Conservation (phyloP, 2,329 filamentous ascomycete genomes). For the Huntiella abstrusa region DNA sequence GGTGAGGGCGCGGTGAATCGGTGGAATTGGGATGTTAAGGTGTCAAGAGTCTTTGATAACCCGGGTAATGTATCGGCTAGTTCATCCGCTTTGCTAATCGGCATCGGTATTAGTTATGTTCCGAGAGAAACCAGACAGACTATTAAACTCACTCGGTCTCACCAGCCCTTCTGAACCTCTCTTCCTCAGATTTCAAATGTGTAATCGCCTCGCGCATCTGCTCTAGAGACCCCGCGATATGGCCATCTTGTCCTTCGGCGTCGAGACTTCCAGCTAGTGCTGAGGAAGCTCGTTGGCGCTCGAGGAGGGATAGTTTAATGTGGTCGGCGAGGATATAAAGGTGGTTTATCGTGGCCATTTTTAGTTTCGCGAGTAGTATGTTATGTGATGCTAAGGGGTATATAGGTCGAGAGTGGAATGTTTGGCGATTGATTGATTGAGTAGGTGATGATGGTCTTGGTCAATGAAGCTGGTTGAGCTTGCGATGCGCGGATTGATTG, state of each 20-base stretch:
- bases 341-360: slow-evolving; percentile 45
- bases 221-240: slow-evolving; percentile 75
- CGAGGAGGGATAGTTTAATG: slow-evolving; percentile 86
- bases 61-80: slow-evolving; percentile 46
- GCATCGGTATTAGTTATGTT: no score
- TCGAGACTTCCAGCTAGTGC: slow-evolving; percentile 42
- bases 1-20: slow-evolving; percentile 41
- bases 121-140: neutral
- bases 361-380: neutral
- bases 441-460: neutral
- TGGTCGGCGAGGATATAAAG: slow-evolving; percentile 89
- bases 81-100: slow-evolving; percentile 25
- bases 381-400: no score
- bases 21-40: slow-evolving; percentile 65
- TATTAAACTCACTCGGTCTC: slow-evolving; percentile 37
- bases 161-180: slow-evolving; percentile 42
- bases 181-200: slow-evolving; percentile 43
- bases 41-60: slow-evolving; percentile 55
- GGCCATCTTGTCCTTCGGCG: slow-evolving; percentile 67
- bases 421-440: neutral
- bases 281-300: slow-evolving; percentile 55
- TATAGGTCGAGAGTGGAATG: no score
- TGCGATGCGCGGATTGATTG: neutral
- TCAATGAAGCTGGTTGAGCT: neutral
- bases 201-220: slow-evolving; percentile 68